A percentile compares a stretch with the other conserved stretches of the same genome.
Evolutionary conservation across 805 yeast genomes (phyloP).

Genomic region (Cyberlindnera petersonii): DNA sequence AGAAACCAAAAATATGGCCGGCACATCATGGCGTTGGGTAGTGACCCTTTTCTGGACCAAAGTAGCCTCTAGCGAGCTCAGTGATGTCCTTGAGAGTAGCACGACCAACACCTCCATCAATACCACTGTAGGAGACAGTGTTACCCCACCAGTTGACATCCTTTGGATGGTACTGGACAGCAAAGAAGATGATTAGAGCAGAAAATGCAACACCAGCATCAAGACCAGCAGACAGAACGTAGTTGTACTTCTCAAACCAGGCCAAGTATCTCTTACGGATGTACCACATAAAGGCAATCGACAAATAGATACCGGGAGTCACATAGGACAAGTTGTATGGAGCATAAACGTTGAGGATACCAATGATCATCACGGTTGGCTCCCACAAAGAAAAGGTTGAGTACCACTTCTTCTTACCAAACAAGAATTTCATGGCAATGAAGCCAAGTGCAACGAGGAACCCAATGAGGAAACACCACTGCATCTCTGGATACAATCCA

Average conservation of each 20-base stretch:
- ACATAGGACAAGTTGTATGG: constrained; percentile 45
- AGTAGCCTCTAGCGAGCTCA: constrained; percentile 16
- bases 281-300: constrained; percentile 44
- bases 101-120: constrained; percentile 34
- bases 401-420: constrained; percentile 11
- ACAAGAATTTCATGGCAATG: constrained; percentile 29
- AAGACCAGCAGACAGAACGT: constrained; percentile 52
- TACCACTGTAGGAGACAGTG: constrained; percentile 32
- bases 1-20: too few species aligned
- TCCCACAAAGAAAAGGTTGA: constrained; percentile 29
- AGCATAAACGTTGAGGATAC: constrained; percentile 41
- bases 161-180: constrained; percentile 41
- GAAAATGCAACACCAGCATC: constrained; percentile 60
- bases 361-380: constrained; percentile 50
- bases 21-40: constrained; percentile 11
- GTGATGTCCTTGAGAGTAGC: constrained; percentile 9
- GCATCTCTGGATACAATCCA: constrained; percentile 55
- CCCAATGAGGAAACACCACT: constrained; percentile 64
- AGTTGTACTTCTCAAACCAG: constrained; percentile 50
- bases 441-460: constrained; percentile 32
- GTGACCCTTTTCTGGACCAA: constrained; percentile 20
- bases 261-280: constrained; percentile 37
- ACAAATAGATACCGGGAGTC: constrained; percentile 28
- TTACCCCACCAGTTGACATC: constrained; percentile 67
- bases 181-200: constrained; percentile 46